These are phyloP conservation scores for Gracilaria caudata DNA, from an alignment of 23 red algal species.

Conservation along the genomic window DNA sequence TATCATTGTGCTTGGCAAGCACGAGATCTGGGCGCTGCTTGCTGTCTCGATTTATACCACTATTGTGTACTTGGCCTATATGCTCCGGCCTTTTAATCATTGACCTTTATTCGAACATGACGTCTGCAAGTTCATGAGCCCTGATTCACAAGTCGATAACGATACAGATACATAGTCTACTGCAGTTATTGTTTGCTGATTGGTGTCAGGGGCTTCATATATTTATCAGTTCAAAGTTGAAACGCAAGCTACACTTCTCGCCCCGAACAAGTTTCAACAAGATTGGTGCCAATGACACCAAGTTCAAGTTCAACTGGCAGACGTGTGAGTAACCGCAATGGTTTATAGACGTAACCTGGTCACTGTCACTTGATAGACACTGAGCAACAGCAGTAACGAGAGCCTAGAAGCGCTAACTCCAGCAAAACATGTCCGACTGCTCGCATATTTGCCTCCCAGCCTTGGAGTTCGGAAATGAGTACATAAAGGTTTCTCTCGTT, in stretches of 20 bases:
- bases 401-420: background rate
- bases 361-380: background rate
- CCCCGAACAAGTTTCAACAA: background rate
- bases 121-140: background rate
- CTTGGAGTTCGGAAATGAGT: background rate
- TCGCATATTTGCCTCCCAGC: background rate
- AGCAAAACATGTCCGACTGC: background rate
- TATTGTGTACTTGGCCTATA: background rate
- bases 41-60: background rate
- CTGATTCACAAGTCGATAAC: constrained; percentile 6
- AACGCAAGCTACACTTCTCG: background rate
- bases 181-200: background rate
- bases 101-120: background rate
- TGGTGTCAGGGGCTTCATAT: background rate
- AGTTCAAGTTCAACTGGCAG: background rate
- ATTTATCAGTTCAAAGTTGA: background rate
- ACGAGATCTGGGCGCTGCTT: background rate
- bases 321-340: background rate
- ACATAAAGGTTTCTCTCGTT: background rate
- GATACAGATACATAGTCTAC: constrained; percentile 15
- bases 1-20: background rate
- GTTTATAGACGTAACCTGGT: background rate
- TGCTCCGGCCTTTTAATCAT: background rate
- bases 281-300: background rate
- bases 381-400: background rate